Base-by-base conservation (phyloP, 208 protist species). In the Wallacemonas sp. region DNA sequence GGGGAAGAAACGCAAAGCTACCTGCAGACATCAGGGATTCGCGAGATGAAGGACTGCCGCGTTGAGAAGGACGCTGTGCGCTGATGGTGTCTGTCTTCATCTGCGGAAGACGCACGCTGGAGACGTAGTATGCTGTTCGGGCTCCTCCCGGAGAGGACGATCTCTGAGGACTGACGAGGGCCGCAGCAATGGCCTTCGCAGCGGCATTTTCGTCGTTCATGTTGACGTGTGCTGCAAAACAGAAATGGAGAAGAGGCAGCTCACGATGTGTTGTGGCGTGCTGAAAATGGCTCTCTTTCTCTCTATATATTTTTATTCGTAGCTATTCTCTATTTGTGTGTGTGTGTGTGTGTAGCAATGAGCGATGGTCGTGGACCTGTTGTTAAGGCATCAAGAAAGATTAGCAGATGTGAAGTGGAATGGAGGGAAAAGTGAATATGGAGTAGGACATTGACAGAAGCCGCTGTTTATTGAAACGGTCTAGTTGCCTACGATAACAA, bases 1-100 rank as follows among this genome's bases (percentile, higher is more conserved):
- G 72, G 0, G 86, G 86, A 12, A 93, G 66, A 51, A 91, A 82
- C 9, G 69, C 66, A 66, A 86, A 91, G 64, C 78, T 59, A 2
- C 85, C 79, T 2, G 63, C 58, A 30, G 47, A 44, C 42, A 36
- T 71, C 30, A 56, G n/a, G 51, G 45, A 17, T 68, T 38, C 6
- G 59, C 44, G 15, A n/a, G 31, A 8, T 30, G 21, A 14, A 58
- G 17, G 17, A 22, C 58, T 53, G 33, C 44, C 14, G 47, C 0
- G 2, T 19, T 21, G 21, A 31, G 30, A 27, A 17, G 0, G 17
- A 33, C 21, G 0, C 27, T 61, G 21, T 12, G 49, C 30, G 9
- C 14, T 58, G 51, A 4, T 6, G 46, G 15, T 0, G n/a, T 45
- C 21, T 15, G 22, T 54, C 15, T 55, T 38, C 27, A 21, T 41